Percentiles rank a stretch among this genome's conserved stretches.
phyloP scores from a whole-genome alignment of 2,329 filamentous ascomycete genomes.

The Neoarthrinium moseri region DNA sequence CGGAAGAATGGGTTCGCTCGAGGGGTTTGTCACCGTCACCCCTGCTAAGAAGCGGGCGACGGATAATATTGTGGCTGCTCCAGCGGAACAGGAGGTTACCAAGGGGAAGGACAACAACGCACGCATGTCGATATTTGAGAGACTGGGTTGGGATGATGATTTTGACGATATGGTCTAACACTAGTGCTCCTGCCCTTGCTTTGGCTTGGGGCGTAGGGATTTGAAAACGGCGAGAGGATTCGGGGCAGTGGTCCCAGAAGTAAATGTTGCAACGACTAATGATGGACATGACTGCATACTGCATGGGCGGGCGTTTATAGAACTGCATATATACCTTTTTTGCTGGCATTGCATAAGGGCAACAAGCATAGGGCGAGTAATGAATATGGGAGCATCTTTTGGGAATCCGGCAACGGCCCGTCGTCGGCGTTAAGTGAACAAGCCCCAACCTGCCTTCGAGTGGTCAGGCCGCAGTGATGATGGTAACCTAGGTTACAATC shows the following conservation, averaged over 20 bases:
- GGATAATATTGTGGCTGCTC: neutral
- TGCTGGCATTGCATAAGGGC: too few species aligned
- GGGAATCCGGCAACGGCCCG: too few species aligned
- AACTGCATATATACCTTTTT: too few species aligned
- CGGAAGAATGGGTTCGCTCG: slow-evolving; percentile 16
- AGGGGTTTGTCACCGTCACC: slow-evolving; percentile 19
- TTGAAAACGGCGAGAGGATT: neutral
- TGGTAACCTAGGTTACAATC: too few species aligned
- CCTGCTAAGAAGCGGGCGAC: slow-evolving; percentile 18
- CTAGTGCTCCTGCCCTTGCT: neutral
- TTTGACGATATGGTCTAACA: slow-evolving; percentile 35
- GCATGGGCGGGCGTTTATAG: too few species aligned
- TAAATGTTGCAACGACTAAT: slow-evolving; percentile 10
- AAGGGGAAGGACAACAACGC: slow-evolving; percentile 18
- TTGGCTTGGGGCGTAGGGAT: neutral
- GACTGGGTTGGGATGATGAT: slow-evolving; percentile 59
- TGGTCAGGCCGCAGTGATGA: too few species aligned
- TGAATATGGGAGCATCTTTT: too few species aligned
- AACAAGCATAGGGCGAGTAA: too few species aligned
- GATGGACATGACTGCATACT: slow-evolving; percentile 7
- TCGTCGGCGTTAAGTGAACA: too few species aligned
- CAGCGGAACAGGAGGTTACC: slow-evolving; percentile 10
- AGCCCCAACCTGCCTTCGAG: too few species aligned
- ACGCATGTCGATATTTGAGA: slow-evolving; percentile 49
- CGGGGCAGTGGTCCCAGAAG: neutral